These are phyloP conservation scores for Neospermospora avenae DNA, from an alignment of 2,329 filamentous ascomycete species.

Conservation along the genomic window DNA sequence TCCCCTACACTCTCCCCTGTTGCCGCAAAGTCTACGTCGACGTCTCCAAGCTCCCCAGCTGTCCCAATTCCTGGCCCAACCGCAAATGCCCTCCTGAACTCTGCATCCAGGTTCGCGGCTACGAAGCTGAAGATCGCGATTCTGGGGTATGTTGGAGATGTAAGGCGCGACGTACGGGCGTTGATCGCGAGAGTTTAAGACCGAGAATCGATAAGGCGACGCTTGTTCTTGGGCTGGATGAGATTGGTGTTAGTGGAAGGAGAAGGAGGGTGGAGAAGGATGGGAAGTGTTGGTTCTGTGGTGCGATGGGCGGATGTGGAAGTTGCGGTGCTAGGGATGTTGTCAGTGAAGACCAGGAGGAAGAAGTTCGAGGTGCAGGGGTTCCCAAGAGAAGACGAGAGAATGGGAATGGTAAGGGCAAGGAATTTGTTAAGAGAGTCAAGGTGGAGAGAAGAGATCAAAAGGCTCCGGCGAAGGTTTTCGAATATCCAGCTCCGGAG, in stretches of 20 bases:
- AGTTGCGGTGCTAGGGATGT: slow-evolving; percentile 16
- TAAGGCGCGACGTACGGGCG: slow-evolving; percentile 8
- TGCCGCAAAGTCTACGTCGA: slow-evolving; percentile 28
- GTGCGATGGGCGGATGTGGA: slow-evolving; percentile 16
- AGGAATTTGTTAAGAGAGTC: slow-evolving; percentile 6
- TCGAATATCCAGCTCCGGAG: slow-evolving; percentile 2
- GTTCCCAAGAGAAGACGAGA: background rate
- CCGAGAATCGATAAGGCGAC: slow-evolving; percentile 28
- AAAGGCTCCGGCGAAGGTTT: background rate
- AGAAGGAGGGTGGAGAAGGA: slow-evolving; percentile 13
- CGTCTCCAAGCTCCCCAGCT: slow-evolving; percentile 22
- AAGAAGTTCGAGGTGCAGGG: background rate
- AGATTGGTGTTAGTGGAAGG: slow-evolving; percentile 15
- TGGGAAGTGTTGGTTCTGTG: slow-evolving; percentile 27
- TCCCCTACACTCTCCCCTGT: slow-evolving; percentile 26
- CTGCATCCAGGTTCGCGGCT: slow-evolving; percentile 22
- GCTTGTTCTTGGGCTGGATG: slow-evolving; percentile 23
- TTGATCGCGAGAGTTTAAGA: slow-evolving; percentile 21
- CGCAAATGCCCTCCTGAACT: slow-evolving; percentile 30
- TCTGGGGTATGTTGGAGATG: slow-evolving; percentile 31
- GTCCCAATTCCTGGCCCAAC: slow-evolving; percentile 27
- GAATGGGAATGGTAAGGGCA: background rate
- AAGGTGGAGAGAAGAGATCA: slow-evolving; percentile 6
- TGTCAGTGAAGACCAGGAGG: background rate
- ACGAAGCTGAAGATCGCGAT: slow-evolving; percentile 8